phyloP scores from a whole-genome alignment of 306 rosid species.

The Acacia melanoxylon region DNA sequence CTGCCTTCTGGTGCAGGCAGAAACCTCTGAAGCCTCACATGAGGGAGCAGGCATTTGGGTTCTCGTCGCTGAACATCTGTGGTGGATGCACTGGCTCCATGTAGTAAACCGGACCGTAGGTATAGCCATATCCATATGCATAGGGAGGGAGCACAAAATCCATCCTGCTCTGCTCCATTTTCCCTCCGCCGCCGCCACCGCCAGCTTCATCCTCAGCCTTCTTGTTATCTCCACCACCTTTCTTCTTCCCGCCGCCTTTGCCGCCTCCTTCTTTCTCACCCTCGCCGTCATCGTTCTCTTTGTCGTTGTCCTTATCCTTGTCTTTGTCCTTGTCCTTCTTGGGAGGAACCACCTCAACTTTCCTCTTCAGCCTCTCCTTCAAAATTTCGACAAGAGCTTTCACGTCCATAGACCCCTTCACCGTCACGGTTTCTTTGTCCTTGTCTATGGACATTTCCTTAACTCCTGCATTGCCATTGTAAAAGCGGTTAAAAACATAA shows the following conservation, averaged over 20 bases:
- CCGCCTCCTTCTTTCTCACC: constrained; percentile 22
- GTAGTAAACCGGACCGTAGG: constrained; percentile 28
- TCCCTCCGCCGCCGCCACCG: constrained; percentile 7
- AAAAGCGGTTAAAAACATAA: not conserved
- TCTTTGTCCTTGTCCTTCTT: constrained; percentile 62
- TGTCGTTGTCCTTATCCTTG: constrained; percentile 13
- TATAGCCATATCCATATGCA: constrained; percentile 28
- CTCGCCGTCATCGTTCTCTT: constrained; percentile 24
- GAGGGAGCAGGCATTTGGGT: constrained; percentile 83
- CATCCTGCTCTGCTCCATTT: constrained; percentile 27
- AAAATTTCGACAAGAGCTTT: constrained; percentile 50
- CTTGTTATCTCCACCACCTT: constrained; percentile 27
- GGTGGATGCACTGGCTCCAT: constrained; percentile 55
- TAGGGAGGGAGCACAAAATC: constrained; percentile 31
- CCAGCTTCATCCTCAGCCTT: constrained; percentile 12
- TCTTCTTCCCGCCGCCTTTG: constrained; percentile 41
- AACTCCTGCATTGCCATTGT: constrained; percentile 39
- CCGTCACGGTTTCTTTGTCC: constrained; percentile 62
- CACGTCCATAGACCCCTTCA: constrained; percentile 77
- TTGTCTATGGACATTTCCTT: constrained; percentile 54
- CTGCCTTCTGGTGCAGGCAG: not conserved
- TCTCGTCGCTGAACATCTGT: constrained; percentile 85
- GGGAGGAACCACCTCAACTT: constrained; percentile 67
- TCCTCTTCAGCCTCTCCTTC: constrained; percentile 54
- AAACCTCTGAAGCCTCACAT: constrained; percentile 50